phyloP scores from a whole-genome alignment of 176 grass and related monocot species.

The Musa schizocarpa region DNA sequence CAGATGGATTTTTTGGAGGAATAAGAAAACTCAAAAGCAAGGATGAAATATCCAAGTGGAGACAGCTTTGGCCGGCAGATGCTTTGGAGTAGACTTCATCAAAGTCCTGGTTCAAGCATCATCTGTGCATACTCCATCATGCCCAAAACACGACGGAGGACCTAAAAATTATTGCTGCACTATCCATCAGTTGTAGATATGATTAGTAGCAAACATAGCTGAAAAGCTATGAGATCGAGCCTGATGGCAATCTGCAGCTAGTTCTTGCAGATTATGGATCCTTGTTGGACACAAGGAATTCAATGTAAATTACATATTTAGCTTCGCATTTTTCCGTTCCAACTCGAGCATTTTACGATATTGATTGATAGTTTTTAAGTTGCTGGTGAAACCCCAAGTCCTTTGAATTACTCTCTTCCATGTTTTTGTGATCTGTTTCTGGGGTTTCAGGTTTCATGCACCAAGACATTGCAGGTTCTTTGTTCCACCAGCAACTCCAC shows the following conservation, averaged over 20 bases:
- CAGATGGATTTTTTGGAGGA: slow-evolving; percentile 74
- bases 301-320: not conserved
- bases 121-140: not conserved
- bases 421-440: no score
- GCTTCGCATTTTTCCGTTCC: not conserved
- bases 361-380: no score
- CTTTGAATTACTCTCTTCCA: no score
- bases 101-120: not conserved
- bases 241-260: not conserved
- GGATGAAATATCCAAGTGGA: slow-evolving; percentile 67
- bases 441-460: no score
- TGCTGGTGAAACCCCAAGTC: no score
- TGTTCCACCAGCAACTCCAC: no score
- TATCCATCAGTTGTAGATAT: not conserved
- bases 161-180: not conserved
- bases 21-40: slow-evolving; percentile 55
- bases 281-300: not conserved
- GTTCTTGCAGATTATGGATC: not conserved
- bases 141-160: not conserved
- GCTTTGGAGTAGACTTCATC: slow-evolving; percentile 35
- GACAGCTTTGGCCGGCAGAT: slow-evolving; percentile 66
- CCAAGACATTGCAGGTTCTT: no score
- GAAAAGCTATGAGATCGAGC: no score
- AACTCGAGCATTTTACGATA: not conserved
- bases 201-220: not conserved